Evolutionary conservation across 1,139 yeast species (phyloP), one percentile per base, ranked within the genome.

Genomic region (Waltiozyma solani): DNA sequence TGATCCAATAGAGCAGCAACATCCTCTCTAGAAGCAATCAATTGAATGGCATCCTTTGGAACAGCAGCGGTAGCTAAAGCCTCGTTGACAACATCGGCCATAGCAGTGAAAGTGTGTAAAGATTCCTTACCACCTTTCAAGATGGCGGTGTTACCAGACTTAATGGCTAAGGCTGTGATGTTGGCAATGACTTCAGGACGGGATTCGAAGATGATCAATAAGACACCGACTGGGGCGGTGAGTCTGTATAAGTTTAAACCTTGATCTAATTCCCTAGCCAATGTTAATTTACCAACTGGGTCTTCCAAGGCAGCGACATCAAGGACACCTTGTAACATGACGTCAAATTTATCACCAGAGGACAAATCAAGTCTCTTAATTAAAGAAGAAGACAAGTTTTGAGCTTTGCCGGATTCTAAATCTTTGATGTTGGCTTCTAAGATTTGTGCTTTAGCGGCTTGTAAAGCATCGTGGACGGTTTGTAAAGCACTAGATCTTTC

Each of bases 151-250:
- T 85, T 84, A 26, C 96, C 97, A 1, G 96, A 86, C 59, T 93
- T 93, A 56, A 93, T 79, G 19, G 97, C 95, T 55, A 93, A 69
- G 0, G 98, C 94, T 12, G 96, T 81, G 54, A 93, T 91, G 58
- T 93, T 93, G 40, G 98, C 98, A 64, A 93, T 91, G 14, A 93
- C 98, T 58, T 93, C 99, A 24, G 99, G 99, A 53, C 99, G 76
- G 32, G 95, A 79, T 62, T 93, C 99, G 57, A 93, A 93, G 43
- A 93, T 93, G 37, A 93, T 89, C 46, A 93, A 68, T 38, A 93
- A 61, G 0, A 87, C 97, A 13, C 99, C 99, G 9, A 93, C 87
- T 14, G 98, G 98, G 24, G 96, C 82, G 5, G 96, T 81, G 13
- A 91, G 71, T 52, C 95, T 67, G 59, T 78, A 82, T 45, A 93